Evolutionary conservation across 768 basidiomycete species (phyloP).

Genomic region (Boletus speciosus): DNA sequence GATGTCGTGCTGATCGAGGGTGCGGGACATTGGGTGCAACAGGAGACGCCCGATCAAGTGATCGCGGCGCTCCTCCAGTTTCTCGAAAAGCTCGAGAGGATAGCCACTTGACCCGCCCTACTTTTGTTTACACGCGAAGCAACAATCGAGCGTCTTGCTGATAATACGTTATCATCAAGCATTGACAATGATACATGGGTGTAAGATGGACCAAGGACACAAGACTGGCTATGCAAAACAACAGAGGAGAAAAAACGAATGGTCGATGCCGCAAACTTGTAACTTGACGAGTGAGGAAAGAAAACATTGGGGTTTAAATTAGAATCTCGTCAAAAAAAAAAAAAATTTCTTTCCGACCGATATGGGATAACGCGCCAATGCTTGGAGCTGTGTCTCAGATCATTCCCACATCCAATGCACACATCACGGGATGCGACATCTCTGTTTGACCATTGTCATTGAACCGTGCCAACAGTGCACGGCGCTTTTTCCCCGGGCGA

Average conservation of each 20-base stretch:
- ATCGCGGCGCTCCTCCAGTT: constrained; percentile 41
- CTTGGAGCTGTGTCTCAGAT: not conserved
- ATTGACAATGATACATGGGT: constrained; percentile 22
- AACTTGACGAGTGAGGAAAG: not conserved
- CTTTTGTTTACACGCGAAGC: constrained; percentile 14
- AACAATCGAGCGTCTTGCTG: constrained; percentile 11
- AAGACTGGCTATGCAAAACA: constrained; percentile 26
- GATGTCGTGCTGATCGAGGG: constrained; percentile 51
- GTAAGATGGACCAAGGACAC: constrained; percentile 14
- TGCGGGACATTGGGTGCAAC: constrained; percentile 65
- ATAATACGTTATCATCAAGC: constrained; percentile 16
- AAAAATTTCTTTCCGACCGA: not conserved
- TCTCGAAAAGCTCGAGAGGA: constrained; percentile 26
- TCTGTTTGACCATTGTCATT: constrained; percentile 7
- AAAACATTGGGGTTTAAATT: constrained; percentile 4
- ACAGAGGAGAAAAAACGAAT: constrained; percentile 9
- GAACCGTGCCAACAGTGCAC: constrained; percentile 11
- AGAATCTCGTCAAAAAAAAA: not conserved
- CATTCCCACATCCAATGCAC: not conserved
- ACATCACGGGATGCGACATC: not conserved
- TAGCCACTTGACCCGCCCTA: not conserved
- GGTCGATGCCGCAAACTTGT: constrained; percentile 2
- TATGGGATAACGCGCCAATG: not conserved
- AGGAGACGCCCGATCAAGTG: constrained; percentile 48
- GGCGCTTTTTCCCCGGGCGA: not conserved